Evolutionary conservation across 2,329 filamentous ascomycete genomes (phyloP).

Genomic region (Botrytis paeoniae): DNA sequence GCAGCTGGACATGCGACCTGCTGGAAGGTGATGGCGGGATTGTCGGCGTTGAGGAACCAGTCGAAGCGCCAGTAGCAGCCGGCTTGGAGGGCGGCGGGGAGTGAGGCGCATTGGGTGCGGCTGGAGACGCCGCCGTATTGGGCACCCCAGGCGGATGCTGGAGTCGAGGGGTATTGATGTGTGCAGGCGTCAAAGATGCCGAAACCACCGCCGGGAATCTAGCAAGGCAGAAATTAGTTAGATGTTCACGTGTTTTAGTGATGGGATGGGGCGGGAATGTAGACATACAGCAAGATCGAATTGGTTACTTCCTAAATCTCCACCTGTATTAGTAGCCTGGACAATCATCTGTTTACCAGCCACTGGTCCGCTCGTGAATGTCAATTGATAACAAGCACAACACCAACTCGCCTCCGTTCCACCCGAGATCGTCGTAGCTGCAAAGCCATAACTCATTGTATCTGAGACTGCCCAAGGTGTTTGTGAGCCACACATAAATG

Average conservation of each 20-base stretch:
- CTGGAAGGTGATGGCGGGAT: slow-evolving; percentile 45
- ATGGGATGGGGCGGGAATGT: not conserved
- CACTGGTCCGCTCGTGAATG: slow-evolving; percentile 49
- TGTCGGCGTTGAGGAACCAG: slow-evolving; percentile 50
- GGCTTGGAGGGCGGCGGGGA: slow-evolving; percentile 43
- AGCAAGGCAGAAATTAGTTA: not conserved
- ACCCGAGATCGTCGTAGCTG: slow-evolving; percentile 55
- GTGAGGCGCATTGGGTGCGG: slow-evolving; percentile 43
- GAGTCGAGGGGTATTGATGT: slow-evolving; percentile 44
- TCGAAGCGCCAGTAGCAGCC: slow-evolving; percentile 53
- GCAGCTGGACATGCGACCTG: slow-evolving; percentile 47
- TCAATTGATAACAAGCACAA: slow-evolving; percentile 59
- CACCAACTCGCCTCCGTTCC: slow-evolving; percentile 60
- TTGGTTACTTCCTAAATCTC: slow-evolving; percentile 54
- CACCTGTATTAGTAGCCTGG: slow-evolving; percentile 62
- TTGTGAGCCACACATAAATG: slow-evolving; percentile 60
- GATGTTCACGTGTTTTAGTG: not conserved
- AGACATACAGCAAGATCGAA: slow-evolving; percentile 49
- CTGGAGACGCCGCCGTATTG: slow-evolving; percentile 48
- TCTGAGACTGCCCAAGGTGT: slow-evolving; percentile 60
- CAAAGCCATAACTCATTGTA: slow-evolving; percentile 60
- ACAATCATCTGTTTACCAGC: slow-evolving; percentile 62
- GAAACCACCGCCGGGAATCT: slow-evolving; percentile 55
- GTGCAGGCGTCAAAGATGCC: slow-evolving; percentile 54
- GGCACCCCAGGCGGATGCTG: slow-evolving; percentile 43